phyloP scores from a whole-genome alignment of 169 alveolate species.

The Pseudocohnilembus persalinus region DNA sequence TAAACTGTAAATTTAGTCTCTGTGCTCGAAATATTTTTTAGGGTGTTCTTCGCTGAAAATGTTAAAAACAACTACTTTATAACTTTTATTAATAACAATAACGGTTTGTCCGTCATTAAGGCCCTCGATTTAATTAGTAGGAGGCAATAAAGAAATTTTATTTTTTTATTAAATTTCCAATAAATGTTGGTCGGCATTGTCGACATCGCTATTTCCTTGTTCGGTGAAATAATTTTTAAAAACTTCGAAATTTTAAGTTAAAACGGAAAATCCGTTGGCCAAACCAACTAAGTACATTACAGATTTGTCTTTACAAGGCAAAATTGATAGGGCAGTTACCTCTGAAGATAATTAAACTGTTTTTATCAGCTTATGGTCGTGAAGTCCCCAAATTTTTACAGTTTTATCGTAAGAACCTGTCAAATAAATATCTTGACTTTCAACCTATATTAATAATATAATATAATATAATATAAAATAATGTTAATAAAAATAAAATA shows the following conservation, averaged over 20 bases:
- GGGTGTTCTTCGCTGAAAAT: background rate
- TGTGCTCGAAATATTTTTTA: slow-evolving; percentile 20
- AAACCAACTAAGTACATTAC: slow-evolving; percentile 9
- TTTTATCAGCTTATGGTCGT: slow-evolving; percentile 8
- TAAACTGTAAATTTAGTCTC: slow-evolving; percentile 4
- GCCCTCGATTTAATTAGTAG: background rate
- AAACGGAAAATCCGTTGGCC: slow-evolving; percentile 4
- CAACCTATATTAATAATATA: background rate
- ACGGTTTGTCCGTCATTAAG: slow-evolving; percentile 7
- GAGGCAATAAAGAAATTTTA: background rate
- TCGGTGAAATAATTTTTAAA: slow-evolving; percentile 1
- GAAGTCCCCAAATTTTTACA: background rate
- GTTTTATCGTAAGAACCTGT: slow-evolving; percentile 21
- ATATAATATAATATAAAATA: background rate
- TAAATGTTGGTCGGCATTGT: background rate
- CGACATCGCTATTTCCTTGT: background rate
- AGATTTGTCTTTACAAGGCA: slow-evolving; percentile 2
- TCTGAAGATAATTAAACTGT: background rate
- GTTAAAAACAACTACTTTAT: background rate
- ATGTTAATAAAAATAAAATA: background rate
- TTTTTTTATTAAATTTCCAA: too few relatives aligned
- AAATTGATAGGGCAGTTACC: slow-evolving; percentile 1
- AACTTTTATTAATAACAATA: background rate
- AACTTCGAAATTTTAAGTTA: slow-evolving; percentile 16
- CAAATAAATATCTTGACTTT: slow-evolving; percentile 5